A percentile compares a stretch with the other conserved stretches of the same genome.
These are phyloP conservation scores for Jaapia argillacea DNA, from an alignment of 768 basidiomycete genomes.

Conservation along the genomic window DNA sequence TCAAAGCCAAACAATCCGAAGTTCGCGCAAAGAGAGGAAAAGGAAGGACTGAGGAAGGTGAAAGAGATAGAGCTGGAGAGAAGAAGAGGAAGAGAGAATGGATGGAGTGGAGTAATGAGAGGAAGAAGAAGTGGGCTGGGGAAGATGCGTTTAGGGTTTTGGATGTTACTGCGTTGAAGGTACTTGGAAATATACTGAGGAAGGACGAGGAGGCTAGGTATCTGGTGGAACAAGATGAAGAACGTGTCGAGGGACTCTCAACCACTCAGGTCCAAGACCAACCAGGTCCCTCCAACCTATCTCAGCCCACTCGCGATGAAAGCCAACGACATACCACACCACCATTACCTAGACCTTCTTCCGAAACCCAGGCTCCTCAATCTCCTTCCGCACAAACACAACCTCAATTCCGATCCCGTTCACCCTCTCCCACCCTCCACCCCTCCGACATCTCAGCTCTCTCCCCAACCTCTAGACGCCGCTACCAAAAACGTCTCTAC, in stretches of 20 bases:
- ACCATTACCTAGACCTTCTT: not conserved
- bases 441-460: slow-evolving; percentile 15
- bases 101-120: slow-evolving; percentile 7
- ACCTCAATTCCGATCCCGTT: too few relatives aligned
- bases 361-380: not conserved
- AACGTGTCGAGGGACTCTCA: not conserved
- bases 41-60: slow-evolving; percentile 3
- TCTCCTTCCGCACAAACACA: slow-evolving; percentile 11
- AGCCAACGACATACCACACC: not conserved
- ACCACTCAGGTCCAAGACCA: too few relatives aligned
- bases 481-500: slow-evolving; percentile 51
- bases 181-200: slow-evolving; percentile 25
- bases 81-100: not conserved
- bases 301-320: too few relatives aligned
- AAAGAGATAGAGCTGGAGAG: not conserved
- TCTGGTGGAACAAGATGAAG: not conserved
- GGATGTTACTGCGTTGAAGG: slow-evolving; percentile 19
- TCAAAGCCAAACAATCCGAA: slow-evolving; percentile 10
- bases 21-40: slow-evolving; percentile 15
- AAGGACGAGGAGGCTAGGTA: slow-evolving; percentile 17
- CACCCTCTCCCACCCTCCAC: too few relatives aligned
- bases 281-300: too few relatives aligned
- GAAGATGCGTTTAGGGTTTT: slow-evolving; percentile 22
- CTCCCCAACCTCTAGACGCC: slow-evolving; percentile 41
- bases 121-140: slow-evolving; percentile 13